phyloP scores from a whole-genome alignment of 2,329 filamentous ascomycete species.

The Endoconidiophora polonica region DNA sequence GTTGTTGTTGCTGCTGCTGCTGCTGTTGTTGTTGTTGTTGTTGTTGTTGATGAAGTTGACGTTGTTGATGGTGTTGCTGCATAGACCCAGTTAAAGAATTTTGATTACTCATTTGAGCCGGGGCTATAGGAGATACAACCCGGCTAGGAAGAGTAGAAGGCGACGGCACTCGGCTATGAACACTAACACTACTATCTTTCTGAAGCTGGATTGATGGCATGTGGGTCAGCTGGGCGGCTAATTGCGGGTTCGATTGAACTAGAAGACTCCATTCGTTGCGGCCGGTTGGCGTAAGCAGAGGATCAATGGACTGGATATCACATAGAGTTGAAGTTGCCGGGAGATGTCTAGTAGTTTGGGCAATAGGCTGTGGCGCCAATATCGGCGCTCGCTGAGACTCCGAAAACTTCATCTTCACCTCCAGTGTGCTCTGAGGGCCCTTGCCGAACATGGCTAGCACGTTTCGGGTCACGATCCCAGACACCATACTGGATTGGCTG shows the following conservation, averaged over 20 bases:
- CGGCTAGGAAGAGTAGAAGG: not conserved
- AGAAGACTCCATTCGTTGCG: constrained; percentile 64
- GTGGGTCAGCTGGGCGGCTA: constrained; percentile 17
- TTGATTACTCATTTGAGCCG: not conserved
- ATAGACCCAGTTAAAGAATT: not conserved
- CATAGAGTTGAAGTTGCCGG: not conserved
- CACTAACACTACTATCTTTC: not conserved
- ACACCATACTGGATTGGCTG: constrained; percentile 49
- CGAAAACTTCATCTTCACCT: constrained; percentile 79
- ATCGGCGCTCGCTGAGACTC: constrained; percentile 26
- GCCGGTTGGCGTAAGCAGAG: constrained; percentile 37
- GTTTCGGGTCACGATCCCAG: constrained; percentile 79
- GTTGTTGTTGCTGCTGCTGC: not conserved
- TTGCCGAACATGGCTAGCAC: constrained; percentile 68
- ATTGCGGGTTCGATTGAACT: constrained; percentile 50
- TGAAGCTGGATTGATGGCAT: not conserved
- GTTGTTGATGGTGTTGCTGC: not conserved
- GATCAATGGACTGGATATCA: constrained; percentile 18
- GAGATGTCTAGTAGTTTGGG: not conserved
- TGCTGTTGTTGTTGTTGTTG: not conserved
- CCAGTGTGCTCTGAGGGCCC: constrained; percentile 71
- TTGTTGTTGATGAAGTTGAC: not conserved
- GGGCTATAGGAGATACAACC: not conserved
- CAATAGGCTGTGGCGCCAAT: constrained; percentile 14
- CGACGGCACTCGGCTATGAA: not conserved